Evolutionary conservation across 495 filamentous ascomycete species (phyloP).

Genomic region (Xylaria grammica): DNA sequence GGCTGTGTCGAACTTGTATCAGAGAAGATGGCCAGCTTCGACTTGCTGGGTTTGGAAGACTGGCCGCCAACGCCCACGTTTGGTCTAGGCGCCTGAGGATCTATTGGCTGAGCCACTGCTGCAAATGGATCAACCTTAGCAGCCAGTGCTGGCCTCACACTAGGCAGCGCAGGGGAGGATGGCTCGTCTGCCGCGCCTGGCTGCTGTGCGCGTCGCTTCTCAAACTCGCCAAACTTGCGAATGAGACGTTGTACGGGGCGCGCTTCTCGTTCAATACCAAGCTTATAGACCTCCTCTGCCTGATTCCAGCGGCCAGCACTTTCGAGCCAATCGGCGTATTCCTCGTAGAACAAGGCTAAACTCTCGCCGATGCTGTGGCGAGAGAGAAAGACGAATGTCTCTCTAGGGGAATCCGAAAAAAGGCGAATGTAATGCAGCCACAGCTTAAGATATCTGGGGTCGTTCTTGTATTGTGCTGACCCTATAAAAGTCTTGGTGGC

Average conservation of each 20-base stretch:
- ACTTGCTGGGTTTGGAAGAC: slow-evolving; percentile 52
- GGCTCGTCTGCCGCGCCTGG: slow-evolving; percentile 67
- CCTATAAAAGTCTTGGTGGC: slow-evolving; percentile 89
- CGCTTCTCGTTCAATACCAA: slow-evolving; percentile 88
- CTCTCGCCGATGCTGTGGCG: slow-evolving; percentile 86
- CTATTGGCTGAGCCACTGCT: slow-evolving; percentile 48
- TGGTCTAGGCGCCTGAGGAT: slow-evolving; percentile 70
- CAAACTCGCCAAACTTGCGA: slow-evolving; percentile 90
- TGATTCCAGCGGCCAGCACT: slow-evolving; percentile 83
- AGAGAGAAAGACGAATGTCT: slow-evolving; percentile 88
- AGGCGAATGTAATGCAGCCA: slow-evolving; percentile 94
- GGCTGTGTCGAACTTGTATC: slow-evolving; percentile 65
- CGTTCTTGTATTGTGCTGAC: slow-evolving; percentile 87
- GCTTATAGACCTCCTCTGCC: slow-evolving; percentile 88
- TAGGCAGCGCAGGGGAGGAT: slow-evolving; percentile 83
- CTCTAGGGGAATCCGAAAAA: slow-evolving; percentile 89
- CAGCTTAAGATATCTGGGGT: slow-evolving; percentile 87
- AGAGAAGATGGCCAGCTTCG: slow-evolving; percentile 93
- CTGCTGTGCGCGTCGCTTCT: slow-evolving; percentile 70
- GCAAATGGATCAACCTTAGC: slow-evolving; percentile 85
- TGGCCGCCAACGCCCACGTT: slow-evolving; percentile 51
- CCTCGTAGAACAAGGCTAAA: slow-evolving; percentile 95
- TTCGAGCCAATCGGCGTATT: slow-evolving; percentile 93
- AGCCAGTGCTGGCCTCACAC: slow-evolving; percentile 80
- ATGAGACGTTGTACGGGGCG: slow-evolving; percentile 78